These are phyloP conservation scores for Gastrolobium villosum DNA, from an alignment of 306 rosid genomes.

Conservation along the genomic window DNA sequence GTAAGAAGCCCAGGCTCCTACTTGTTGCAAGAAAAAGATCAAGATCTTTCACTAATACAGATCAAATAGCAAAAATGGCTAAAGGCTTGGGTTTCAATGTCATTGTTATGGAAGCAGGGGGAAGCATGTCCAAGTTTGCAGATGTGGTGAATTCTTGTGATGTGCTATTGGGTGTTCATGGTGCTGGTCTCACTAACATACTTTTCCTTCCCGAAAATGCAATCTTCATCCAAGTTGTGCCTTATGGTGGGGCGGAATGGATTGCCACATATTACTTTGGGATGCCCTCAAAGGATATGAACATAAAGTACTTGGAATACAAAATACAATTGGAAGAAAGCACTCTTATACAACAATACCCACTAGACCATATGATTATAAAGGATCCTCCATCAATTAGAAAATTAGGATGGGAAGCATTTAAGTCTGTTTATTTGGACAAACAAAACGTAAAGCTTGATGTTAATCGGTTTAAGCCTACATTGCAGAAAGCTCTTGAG, in stretches of 20 bases:
- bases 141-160: slow-evolving; percentile 83
- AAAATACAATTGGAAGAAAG: slow-evolving; percentile 75
- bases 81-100: slow-evolving; percentile 71
- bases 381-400: slow-evolving; percentile 61
- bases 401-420: slow-evolving; percentile 66
- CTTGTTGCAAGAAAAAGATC: slow-evolving; percentile 73
- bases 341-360: slow-evolving; percentile 73
- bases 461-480: slow-evolving; percentile 73
- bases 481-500: slow-evolving; percentile 75
- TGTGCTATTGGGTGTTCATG: slow-evolving; percentile 92
- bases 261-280: slow-evolving; percentile 65
- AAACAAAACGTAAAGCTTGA: slow-evolving; percentile 79
- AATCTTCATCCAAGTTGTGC: slow-evolving; percentile 77
- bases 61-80: slow-evolving; percentile 66
- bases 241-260: slow-evolving; percentile 81
- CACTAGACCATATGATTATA: slow-evolving; percentile 63
- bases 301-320: slow-evolving; percentile 78
- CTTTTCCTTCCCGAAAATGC: slow-evolving; percentile 89
- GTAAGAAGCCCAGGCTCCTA: slow-evolving; percentile 68
- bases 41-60: slow-evolving; percentile 72
- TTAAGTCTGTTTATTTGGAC: slow-evolving; percentile 69
- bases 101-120: slow-evolving; percentile 59
- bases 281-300: slow-evolving; percentile 74
- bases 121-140: slow-evolving; percentile 59
- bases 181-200: slow-evolving; percentile 93